Evolutionary conservation across 2,329 filamentous ascomycete genomes (phyloP), one percentile per base, ranked within the genome.

Genomic region (Myotisia sp.): DNA sequence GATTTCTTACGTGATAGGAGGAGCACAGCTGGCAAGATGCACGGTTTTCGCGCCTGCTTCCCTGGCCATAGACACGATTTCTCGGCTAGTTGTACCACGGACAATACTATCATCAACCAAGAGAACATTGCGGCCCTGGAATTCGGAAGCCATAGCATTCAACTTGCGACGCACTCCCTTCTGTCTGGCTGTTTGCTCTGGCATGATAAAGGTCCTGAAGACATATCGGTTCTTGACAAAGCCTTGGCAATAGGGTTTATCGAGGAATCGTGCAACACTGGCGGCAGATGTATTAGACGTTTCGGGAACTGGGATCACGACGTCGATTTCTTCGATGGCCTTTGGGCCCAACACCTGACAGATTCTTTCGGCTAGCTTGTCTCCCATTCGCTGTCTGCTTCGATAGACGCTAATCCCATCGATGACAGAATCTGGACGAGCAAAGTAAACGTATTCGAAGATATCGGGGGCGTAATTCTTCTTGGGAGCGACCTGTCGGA

Each of bases 181-280:
- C 49, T 90, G 74, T 3, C 86, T 70, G 12, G 76, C 71, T 45
- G 74, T 74, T 55, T 94, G 86, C 18, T 79, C 79, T 2, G 86
- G 77, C 76, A 82, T 80, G 52, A 85, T 87, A 55, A 87, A 90
- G 1, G 83, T 92, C 32, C 83, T 72, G 67, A 83, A 85, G 40
- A 92, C 79, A 54, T 92, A 92, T 34, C 82, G 71, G 57, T 92
- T 92, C 67, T 90, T 92, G 43, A 92, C 76, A 47, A 92, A 87
- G 2, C 76, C 85, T 51, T 82, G 79, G 38, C 71, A 77, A 49
- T 80, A 84, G 1, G 80, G 79, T 53, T 83, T 85, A 45, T 74
- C 70, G 12, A 93, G 67, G 26, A 72, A 67, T 48, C 76, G 71
- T n/a, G 84, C 78, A 17, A 92, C 70, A 30, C 71, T 74, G 6